These are phyloP conservation scores for Adansonia gregorii DNA, from an alignment of 441 rosid genomes.

Conservation along the genomic window DNA sequence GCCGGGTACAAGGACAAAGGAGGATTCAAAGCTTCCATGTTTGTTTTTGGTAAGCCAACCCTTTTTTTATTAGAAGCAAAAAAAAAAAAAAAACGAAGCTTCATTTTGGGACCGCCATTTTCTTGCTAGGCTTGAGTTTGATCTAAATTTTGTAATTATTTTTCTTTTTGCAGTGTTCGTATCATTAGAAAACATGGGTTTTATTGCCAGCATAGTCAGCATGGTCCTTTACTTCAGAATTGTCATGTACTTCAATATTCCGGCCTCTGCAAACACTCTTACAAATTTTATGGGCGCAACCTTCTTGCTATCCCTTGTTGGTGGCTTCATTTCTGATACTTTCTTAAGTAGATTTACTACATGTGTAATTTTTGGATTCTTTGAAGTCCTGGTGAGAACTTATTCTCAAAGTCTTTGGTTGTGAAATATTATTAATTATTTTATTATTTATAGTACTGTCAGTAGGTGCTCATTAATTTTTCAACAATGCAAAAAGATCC, in stretches of 20 bases:
- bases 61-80: neutral
- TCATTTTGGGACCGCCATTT: neutral
- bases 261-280: slow-evolving; percentile 51
- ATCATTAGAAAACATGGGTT: slow-evolving; percentile 61
- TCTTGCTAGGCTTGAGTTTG: neutral
- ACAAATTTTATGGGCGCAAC: slow-evolving; percentile 57
- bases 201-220: slow-evolving; percentile 55
- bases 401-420: neutral
- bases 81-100: too few relatives aligned
- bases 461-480: neutral
- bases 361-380: slow-evolving; percentile 42
- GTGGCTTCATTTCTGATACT: slow-evolving; percentile 64
- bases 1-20: slow-evolving; percentile 38
- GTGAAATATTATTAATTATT: neutral
- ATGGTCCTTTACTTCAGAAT: slow-evolving; percentile 43
- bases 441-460: too few relatives aligned
- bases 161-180: slow-evolving; percentile 30
- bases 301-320: slow-evolving; percentile 53
- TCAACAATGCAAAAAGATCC: neutral
- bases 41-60: slow-evolving; percentile 45
- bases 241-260: slow-evolving; percentile 44
- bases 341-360: slow-evolving; percentile 45
- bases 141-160: neutral
- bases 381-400: slow-evolving; percentile 48
- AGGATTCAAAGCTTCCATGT: slow-evolving; percentile 55